Evolutionary conservation across 2,329 filamentous ascomycete genomes (phyloP).

Genomic region (Lecanicillium sp.): DNA sequence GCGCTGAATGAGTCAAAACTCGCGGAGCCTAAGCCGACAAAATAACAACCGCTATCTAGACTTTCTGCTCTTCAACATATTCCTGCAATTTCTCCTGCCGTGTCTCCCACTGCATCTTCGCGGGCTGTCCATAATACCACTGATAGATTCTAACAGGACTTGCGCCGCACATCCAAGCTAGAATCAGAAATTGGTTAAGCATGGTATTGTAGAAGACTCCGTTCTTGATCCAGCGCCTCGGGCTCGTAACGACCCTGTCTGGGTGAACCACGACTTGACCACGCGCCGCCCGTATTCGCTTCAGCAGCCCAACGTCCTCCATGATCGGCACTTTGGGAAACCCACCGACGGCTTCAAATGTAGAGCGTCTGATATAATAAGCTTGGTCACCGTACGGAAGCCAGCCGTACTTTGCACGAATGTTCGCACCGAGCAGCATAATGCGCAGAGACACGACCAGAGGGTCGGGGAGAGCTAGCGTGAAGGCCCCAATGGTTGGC

Average conservation of each 20-base stretch:
- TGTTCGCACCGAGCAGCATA: background rate
- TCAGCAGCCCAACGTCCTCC: background rate
- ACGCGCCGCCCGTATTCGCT: background rate
- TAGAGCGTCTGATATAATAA: background rate
- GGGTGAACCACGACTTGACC: background rate
- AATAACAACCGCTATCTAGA: background rate
- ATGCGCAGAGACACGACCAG: background rate
- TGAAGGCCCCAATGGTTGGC: background rate
- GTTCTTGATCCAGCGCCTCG: background rate
- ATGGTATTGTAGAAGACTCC: background rate
- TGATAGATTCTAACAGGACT: background rate
- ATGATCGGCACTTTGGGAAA: background rate
- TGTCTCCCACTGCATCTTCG: background rate
- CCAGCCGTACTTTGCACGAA: background rate
- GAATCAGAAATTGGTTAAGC: background rate
- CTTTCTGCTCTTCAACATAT: background rate
- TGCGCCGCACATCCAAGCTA: background rate
- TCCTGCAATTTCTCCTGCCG: background rate
- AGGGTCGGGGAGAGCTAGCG: background rate
- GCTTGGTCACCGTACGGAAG: background rate
- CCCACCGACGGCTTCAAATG: background rate
- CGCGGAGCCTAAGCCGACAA: no score
- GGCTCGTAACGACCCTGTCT: background rate
- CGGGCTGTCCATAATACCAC: background rate
- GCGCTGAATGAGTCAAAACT: no score